A percentile compares a stretch with the other conserved stretches of the same genome.
Evolutionary conservation across 768 basidiomycete species (phyloP).

Genomic region (Coprinopsis cinerea): DNA sequence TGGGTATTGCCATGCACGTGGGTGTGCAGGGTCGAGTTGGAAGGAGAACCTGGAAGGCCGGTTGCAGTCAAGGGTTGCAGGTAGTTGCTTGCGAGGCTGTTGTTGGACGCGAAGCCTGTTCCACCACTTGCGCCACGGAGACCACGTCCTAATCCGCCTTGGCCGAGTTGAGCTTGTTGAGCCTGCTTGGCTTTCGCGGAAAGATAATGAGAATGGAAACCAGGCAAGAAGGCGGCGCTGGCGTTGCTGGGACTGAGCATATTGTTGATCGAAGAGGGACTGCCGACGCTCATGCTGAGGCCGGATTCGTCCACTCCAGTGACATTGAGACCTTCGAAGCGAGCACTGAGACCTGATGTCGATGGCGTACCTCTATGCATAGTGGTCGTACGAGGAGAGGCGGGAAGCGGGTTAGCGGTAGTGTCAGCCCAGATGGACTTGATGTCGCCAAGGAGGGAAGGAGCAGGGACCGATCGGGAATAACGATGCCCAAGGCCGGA

Average conservation of each 20-base stretch:
- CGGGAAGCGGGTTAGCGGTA: conserved; percentile 20
- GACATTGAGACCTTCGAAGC: conserved; percentile 24
- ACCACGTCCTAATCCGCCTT: conserved; percentile 25
- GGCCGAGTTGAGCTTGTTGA: conserved; percentile 21
- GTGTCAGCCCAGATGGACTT: conserved; percentile 78
- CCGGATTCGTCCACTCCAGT: conserved; percentile 24
- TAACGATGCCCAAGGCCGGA: conserved; percentile 54
- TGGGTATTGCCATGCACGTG: conserved; percentile 31
- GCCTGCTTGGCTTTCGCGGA: conserved; percentile 41
- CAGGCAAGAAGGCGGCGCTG: conserved; percentile 76
- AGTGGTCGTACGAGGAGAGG: conserved; percentile 24
- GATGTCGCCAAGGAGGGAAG: conserved; percentile 68
- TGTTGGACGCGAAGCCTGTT: conserved; percentile 12
- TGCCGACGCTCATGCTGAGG: conserved; percentile 33
- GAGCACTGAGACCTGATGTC: conserved; percentile 39
- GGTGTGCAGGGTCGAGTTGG: conserved; percentile 31
- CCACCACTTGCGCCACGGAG: conserved; percentile 25
- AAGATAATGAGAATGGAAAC: conserved; percentile 60
- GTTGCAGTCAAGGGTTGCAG: conserved; percentile 15
- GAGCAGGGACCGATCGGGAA: conserved; percentile 77
- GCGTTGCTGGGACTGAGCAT: conserved; percentile 70
- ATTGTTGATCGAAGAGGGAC: conserved; percentile 22
- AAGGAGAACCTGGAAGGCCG: conserved; percentile 21
- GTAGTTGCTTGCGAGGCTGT: conserved; percentile 25
- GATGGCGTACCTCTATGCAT: conserved; percentile 43